These are phyloP conservation scores for Pseudozyma flocculosa DNA, from an alignment of 1,284 basidiomycete species.

Conservation along the genomic window DNA sequence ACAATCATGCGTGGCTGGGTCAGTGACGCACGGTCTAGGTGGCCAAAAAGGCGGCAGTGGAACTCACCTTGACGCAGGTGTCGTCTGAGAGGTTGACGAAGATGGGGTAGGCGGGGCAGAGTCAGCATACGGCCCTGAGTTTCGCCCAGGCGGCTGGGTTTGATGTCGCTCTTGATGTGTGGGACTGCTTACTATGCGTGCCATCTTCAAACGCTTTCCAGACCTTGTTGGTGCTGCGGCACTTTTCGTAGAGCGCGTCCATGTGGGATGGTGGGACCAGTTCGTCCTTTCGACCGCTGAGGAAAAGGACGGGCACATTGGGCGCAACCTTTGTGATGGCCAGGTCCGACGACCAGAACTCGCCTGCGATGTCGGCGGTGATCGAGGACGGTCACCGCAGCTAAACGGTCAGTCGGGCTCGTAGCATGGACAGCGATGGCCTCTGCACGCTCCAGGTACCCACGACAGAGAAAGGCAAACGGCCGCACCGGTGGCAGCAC, in stretches of 20 bases:
- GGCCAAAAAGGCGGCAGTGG: not conserved
- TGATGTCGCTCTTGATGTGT: too few relatives aligned
- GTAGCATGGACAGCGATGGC: too few relatives aligned
- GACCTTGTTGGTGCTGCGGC: slow-evolving; percentile 61
- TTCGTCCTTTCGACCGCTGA: slow-evolving; percentile 76
- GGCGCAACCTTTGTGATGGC: slow-evolving; percentile 71
- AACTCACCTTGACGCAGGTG: slow-evolving; percentile 44
- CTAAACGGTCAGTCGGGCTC: too few relatives aligned
- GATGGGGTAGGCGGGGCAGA: too few relatives aligned
- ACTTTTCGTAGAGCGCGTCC: slow-evolving; percentile 70
- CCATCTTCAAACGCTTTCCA: slow-evolving; percentile 64
- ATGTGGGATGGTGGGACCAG: slow-evolving; percentile 85
- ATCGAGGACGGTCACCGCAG: too few relatives aligned
- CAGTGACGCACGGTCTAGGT: too few relatives aligned
- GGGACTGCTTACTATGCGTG: slow-evolving; percentile 72
- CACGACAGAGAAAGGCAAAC: slow-evolving; percentile 74
- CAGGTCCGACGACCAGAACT: slow-evolving; percentile 82
- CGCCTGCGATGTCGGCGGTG: too few relatives aligned
- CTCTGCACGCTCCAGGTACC: too few relatives aligned
- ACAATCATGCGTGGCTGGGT: too few relatives aligned
- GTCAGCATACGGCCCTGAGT: too few relatives aligned
- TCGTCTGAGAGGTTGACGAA: slow-evolving; percentile 33
- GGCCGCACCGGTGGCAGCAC: slow-evolving; percentile 76
- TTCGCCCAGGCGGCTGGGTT: too few relatives aligned
- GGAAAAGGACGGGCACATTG: slow-evolving; percentile 77